Evolutionary conservation across 768 basidiomycete species (phyloP).

Genomic region (Boletus subparvulus): DNA sequence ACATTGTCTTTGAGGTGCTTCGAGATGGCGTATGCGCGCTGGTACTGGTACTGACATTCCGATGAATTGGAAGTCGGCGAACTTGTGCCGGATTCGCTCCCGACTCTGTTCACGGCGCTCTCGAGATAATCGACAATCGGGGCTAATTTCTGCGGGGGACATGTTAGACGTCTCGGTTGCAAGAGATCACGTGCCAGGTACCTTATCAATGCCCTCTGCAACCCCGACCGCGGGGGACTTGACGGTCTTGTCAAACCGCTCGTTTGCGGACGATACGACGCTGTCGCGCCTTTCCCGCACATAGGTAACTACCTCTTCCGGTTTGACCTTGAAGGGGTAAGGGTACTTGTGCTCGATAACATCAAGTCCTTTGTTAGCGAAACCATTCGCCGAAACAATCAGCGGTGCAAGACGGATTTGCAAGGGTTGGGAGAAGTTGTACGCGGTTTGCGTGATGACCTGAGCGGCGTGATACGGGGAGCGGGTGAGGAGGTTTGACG

Average conservation of each 20-base stretch:
- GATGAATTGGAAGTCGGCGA: constrained; percentile 47
- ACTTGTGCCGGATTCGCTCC: constrained; percentile 46
- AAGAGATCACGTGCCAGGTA: constrained; percentile 34
- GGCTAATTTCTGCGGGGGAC: constrained; percentile 54
- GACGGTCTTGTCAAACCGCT: constrained; percentile 65
- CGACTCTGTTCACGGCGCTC: constrained; percentile 49
- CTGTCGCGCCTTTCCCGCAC: constrained; percentile 57
- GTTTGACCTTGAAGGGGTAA: constrained; percentile 70
- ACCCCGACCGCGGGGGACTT: constrained; percentile 60
- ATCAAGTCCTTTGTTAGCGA: constrained; percentile 74
- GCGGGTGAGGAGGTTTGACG: constrained; percentile 58
- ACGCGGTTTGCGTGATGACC: constrained; percentile 55
- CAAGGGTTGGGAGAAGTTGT: constrained; percentile 62
- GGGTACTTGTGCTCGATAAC: constrained; percentile 72
- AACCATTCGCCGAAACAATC: constrained; percentile 60
- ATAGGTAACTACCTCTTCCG: constrained; percentile 65
- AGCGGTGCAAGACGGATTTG: constrained; percentile 65
- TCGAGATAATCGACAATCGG: constrained; percentile 75
- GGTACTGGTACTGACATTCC: constrained; percentile 72
- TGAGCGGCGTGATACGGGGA: constrained; percentile 67
- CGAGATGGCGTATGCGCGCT: constrained; percentile 68
- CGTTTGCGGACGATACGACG: constrained; percentile 54
- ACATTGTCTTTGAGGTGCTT: constrained; percentile 62
- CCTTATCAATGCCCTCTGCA: constrained; percentile 72
- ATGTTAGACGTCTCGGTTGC: constrained; percentile 12